Conservation (phyloP, 2,329 filamentous ascomycete species). For the Apiospora kogelbergensis region DNA sequence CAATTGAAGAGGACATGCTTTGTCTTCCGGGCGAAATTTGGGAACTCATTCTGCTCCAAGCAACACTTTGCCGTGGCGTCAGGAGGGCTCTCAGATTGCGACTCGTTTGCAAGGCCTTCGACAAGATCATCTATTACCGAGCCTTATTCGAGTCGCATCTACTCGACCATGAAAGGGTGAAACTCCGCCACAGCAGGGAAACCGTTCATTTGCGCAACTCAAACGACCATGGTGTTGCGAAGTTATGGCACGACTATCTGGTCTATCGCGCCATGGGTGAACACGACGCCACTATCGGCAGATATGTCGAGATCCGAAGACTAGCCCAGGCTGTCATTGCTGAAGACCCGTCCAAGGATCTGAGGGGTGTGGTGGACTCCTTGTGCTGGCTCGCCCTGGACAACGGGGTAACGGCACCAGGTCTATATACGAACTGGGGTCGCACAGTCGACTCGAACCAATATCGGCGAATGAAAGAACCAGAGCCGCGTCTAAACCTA, state of each 20-base stretch:
- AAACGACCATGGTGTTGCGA: neutral
- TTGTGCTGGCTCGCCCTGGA: neutral
- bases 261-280: neutral
- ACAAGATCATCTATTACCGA: neutral
- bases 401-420: neutral
- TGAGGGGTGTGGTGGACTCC: neutral
- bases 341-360: neutral
- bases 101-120: neutral
- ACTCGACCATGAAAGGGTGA: neutral
- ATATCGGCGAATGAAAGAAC: no score
- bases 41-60: neutral
- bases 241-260: neutral
- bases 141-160: neutral
- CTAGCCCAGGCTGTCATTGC: neutral
- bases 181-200: neutral
- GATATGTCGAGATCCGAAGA: neutral
- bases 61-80: neutral
- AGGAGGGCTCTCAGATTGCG: neutral
- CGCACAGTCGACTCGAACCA: no score
- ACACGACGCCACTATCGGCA: neutral
- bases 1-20: neutral
- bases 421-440: neutral
- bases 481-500: neutral
- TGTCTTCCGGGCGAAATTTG: neutral
- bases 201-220: neutral